A percentile compares a stretch with the other conserved stretches of the same genome.
These are phyloP conservation scores for Brassica balearica DNA, from an alignment of 441 rosid genomes.

Conservation along the genomic window DNA sequence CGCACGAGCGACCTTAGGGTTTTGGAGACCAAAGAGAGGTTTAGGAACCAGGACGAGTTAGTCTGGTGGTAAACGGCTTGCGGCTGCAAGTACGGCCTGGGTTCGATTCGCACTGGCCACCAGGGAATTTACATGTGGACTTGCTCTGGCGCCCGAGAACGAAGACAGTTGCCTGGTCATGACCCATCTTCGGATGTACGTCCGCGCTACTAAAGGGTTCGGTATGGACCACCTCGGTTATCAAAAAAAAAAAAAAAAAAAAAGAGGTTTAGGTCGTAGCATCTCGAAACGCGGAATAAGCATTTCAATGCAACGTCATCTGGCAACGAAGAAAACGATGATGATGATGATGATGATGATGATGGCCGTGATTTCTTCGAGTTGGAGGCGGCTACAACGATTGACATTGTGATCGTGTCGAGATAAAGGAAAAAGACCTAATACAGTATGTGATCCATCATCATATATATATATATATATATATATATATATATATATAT, in stretches of 20 bases:
- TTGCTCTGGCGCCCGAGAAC: too few relatives aligned
- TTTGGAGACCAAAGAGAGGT: conserved; percentile 62
- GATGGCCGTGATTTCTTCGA: not conserved
- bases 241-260: too few relatives aligned
- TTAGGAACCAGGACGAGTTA: conserved; percentile 29
- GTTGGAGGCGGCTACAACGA: not conserved
- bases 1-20: conserved; percentile 55
- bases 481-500: too few relatives aligned
- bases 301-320: conserved; percentile 62
- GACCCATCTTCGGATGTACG: too few relatives aligned
- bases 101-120: too few relatives aligned
- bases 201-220: too few relatives aligned
- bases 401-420: not conserved
- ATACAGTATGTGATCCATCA: not conserved
- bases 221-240: too few relatives aligned
- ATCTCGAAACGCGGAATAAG: conserved; percentile 61
- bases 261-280: conserved; percentile 31
- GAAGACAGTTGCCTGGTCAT: too few relatives aligned
- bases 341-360: not conserved
- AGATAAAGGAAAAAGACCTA: not conserved
- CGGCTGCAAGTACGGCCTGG: too few relatives aligned
- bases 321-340: conserved; percentile 53
- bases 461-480: too few relatives aligned
- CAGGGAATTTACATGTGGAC: too few relatives aligned
- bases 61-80: too few relatives aligned